Evolutionary conservation across 106 monocot species (phyloP).

Genomic region (Cymbidium sinense): DNA sequence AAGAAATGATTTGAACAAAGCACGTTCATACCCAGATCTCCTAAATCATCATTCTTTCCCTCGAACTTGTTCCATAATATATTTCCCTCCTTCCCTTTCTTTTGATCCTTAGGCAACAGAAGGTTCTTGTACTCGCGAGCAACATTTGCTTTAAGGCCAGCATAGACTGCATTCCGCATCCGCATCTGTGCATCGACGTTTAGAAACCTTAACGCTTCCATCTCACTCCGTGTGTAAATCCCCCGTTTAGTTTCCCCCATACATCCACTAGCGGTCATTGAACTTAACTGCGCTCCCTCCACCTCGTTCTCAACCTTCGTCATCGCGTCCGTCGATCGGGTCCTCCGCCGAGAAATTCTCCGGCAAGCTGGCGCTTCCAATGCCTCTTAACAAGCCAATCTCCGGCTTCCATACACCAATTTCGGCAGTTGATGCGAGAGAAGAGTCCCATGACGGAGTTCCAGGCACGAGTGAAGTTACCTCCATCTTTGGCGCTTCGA

Average conservation of each 20-base stretch:
- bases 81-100: neutral
- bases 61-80: neutral
- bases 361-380: neutral
- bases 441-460: no score
- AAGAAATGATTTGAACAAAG: neutral
- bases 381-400: neutral
- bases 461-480: no score
- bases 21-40: neutral
- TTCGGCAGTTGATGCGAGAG: neutral
- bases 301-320: neutral
- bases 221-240: conserved; percentile 37
- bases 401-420: neutral
- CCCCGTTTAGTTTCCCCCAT: neutral
- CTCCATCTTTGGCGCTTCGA: no score
- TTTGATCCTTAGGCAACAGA: neutral
- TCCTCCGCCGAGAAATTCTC: neutral
- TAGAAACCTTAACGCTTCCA: conserved; percentile 38
- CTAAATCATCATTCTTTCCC: neutral
- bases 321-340: neutral
- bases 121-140: conserved; percentile 36
- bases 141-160: conserved; percentile 13
- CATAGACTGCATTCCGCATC: conserved; percentile 40
- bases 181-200: conserved; percentile 21
- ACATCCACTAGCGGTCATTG: neutral
- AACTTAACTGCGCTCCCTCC: neutral